Evolutionary conservation across 768 basidiomycete genomes (phyloP), one percentile per base, ranked within the genome.

Genomic region (Strobilomyces confusus): DNA sequence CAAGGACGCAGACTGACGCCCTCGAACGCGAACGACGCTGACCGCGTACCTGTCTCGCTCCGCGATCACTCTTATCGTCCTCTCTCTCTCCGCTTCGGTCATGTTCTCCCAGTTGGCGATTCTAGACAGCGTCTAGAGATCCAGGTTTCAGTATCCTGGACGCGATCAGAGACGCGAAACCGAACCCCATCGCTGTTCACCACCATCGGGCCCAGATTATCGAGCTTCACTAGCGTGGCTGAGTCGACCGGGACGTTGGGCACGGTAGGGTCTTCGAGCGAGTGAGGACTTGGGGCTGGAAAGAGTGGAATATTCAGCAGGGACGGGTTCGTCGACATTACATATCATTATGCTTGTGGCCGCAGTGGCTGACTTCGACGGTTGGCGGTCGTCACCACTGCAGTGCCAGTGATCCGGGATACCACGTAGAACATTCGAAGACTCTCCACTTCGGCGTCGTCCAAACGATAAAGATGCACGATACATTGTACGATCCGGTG

Each of bases 71-170:
- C 81, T 69, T 37, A 82, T 61, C 3, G 81, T 83, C 23, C 80
- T 71, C 54, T 83, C 78, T 62, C 76, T 76, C 69, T 89, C 83
- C 17, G 71, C 61, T 13, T 78, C 72, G 2, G 82, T 77, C 73
- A 87, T 75, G 51, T 75, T 71, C 38, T 73, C 66, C 86, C 85
- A 87, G 60, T 87, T 85, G 26, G 76, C 75, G 52, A 87, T 84
- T 33, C 84, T 72, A 9, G 83, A 86, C 15, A 86, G 62, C 0
- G 84, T 87, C 84, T 86, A 54, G 13, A 30, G 26, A 34, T 20
- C 17, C 13, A 23, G 25, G 38, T 29, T 6, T 51, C 13, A 49
- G 20, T 7, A 30, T 22, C 12, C 11, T 41, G 33, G n/a, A 34
- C 36, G 36, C n/a, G 36, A 37, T 5, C 32, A 15, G 29, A 19